phyloP scores from a whole-genome alignment of 208 protist species.

The Strigomonas culicis region DNA sequence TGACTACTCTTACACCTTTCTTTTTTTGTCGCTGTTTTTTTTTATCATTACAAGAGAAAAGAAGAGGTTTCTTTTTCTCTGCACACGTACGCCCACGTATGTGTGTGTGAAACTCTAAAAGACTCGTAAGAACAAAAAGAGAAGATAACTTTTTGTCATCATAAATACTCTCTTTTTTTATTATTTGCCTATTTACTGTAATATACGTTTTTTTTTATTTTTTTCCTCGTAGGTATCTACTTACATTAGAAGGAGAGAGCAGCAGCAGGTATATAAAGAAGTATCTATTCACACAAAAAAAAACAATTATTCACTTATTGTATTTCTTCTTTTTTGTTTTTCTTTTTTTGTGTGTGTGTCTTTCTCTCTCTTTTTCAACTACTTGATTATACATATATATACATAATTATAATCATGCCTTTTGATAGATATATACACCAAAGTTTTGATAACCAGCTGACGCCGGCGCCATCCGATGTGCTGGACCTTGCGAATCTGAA shows the following conservation, averaged over 20 bases:
- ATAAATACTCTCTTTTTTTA: background rate
- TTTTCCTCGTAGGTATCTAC: background rate
- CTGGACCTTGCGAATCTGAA: slow-evolving; percentile 57
- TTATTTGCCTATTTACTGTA: too few species aligned
- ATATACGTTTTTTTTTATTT: slow-evolving; percentile 8
- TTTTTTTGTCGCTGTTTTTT: too few species aligned
- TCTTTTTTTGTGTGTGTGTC: slow-evolving; percentile 15
- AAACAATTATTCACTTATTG: background rate
- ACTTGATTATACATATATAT: slow-evolving; percentile 9
- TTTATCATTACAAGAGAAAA: too few species aligned
- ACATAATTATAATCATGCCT: slow-evolving; percentile 25
- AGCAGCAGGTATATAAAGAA: background rate
- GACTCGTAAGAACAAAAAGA: background rate
- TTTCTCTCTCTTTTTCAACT: background rate
- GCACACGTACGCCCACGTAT: too few species aligned
- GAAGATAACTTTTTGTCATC: background rate
- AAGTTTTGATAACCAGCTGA: slow-evolving; percentile 79
- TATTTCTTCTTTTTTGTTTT: slow-evolving; percentile 8
- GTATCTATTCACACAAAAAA: slow-evolving; percentile 2
- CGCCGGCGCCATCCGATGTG: slow-evolving; percentile 37
- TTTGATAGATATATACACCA: slow-evolving; percentile 59
- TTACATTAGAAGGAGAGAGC: background rate
- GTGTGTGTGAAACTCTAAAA: background rate
- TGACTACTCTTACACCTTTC: background rate
- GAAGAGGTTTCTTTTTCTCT: too few species aligned